phyloP scores from a whole-genome alignment of 2,329 filamentous ascomycete genomes.

The Pseudogymnoascus sp. region DNA sequence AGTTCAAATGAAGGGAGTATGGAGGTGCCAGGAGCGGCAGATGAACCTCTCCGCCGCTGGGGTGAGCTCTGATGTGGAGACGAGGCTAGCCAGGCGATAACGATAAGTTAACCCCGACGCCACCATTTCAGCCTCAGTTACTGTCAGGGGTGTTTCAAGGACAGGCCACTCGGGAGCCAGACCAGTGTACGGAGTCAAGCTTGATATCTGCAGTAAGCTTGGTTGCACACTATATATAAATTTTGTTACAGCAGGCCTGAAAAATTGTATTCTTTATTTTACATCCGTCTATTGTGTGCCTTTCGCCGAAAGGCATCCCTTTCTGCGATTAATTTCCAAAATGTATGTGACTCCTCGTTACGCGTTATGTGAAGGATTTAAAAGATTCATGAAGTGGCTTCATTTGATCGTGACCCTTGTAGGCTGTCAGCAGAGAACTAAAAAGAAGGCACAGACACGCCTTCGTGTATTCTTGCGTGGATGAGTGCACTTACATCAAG shows the following conservation, averaged over 20 bases:
- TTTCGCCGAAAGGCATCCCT: neutral
- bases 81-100: slow-evolving; percentile 5
- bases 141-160: neutral
- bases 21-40: neutral
- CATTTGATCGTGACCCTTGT: neutral
- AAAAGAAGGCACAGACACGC: neutral
- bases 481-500: slow-evolving; percentile 58
- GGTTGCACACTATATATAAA: neutral
- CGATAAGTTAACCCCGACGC: slow-evolving; percentile 5
- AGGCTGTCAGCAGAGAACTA: neutral
- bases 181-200: neutral
- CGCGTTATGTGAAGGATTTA: slow-evolving; percentile 1
- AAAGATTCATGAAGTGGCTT: slow-evolving; percentile 7
- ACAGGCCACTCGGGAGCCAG: neutral
- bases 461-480: neutral
- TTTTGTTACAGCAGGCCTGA: neutral
- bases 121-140: neutral
- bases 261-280: slow-evolving; percentile 1
- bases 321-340: neutral
- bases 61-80: neutral
- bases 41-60: neutral
- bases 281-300: slow-evolving; percentile 1
- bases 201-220: neutral
- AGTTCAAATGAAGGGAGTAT: neutral
- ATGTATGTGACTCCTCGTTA: neutral